These are phyloP conservation scores for Barnettozyma siamensis DNA, from an alignment of 805 yeast species.

Conservation along the genomic window DNA sequence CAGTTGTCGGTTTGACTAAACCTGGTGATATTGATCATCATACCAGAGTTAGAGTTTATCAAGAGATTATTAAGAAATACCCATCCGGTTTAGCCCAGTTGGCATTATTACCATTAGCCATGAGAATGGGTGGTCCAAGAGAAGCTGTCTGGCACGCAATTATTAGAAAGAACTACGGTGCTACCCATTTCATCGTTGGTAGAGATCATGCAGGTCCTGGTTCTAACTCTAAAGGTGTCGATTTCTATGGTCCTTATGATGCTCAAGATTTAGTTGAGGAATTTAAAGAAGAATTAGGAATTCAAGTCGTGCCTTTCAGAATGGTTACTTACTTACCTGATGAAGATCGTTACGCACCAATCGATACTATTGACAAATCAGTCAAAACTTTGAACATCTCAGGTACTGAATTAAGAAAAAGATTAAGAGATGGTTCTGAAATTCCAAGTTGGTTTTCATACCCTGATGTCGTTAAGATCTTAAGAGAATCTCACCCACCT, in stretches of 20 bases:
- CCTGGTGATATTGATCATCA: conserved; percentile 98
- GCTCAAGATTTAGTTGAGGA: conserved; percentile 85
- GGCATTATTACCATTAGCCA: conserved; percentile 86
- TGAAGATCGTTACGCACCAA: conserved; percentile 91
- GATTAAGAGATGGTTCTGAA: conserved; percentile 77
- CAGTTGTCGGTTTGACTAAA: conserved; percentile 94
- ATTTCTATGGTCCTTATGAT: conserved; percentile 95
- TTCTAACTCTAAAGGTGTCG: conserved; percentile 77
- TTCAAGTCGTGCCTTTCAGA: conserved; percentile 92
- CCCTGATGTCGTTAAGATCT: conserved; percentile 89
- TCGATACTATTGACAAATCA: conserved; percentile 79
- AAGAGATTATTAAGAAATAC: conserved; percentile 85
- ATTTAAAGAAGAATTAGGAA: conserved; percentile 71
- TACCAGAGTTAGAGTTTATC: conserved; percentile 93
- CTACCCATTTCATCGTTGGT: conserved; percentile 95
- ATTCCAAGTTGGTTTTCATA: conserved; percentile 97
- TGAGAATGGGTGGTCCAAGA: conserved; percentile 99
- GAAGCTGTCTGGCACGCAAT: conserved; percentile 99
- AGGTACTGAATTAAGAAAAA: conserved; percentile 89
- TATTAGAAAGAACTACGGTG: conserved; percentile 93
- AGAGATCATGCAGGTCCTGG: conserved; percentile 99
- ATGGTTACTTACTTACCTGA: conserved; percentile 96
- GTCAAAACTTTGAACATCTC: conserved; percentile 84
- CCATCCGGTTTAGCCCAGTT: conserved; percentile 92
- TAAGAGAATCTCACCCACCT: conserved; percentile 92